phyloP scores from a whole-genome alignment of 306 rosid species.

The Mucuna pruriens region DNA sequence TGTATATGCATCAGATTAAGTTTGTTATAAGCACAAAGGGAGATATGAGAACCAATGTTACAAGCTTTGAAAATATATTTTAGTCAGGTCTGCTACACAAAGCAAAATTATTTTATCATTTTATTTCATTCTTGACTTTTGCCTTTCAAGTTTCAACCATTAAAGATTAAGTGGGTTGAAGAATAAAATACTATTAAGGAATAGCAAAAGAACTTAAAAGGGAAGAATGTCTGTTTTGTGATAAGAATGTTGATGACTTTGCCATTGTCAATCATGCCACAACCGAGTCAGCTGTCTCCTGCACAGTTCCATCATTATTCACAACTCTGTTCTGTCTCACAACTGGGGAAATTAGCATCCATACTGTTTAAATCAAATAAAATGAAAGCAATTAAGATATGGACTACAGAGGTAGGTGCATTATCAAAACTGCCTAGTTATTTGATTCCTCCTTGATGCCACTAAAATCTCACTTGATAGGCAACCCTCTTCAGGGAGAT shows the following conservation, averaged over 20 bases:
- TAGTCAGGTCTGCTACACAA: neutral
- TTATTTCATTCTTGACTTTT: neutral
- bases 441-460: no score
- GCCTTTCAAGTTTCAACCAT: slow-evolving; percentile 13
- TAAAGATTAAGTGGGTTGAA: slow-evolving; percentile 6
- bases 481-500: no score
- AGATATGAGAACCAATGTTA: neutral
- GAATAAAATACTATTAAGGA: neutral
- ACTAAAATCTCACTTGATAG: no score
- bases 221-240: neutral
- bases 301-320: slow-evolving; percentile 49
- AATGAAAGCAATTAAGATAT: neutral
- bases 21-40: neutral
- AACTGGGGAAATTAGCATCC: slow-evolving; percentile 83
- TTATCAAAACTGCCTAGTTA: neutral
- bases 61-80: neutral
- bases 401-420: neutral
- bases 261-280: slow-evolving; percentile 44
- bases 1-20: no score
- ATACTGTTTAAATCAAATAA: slow-evolving; percentile 55
- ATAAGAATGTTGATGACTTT: neutral
- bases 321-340: slow-evolving; percentile 55
- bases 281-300: slow-evolving; percentile 45
- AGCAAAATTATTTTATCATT: slow-evolving; percentile 21
- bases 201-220: neutral